Evolutionary conservation across 1,284 basidiomycete genomes (phyloP).

Genomic region (Cutaneotrichosporon cutaneum): DNA sequence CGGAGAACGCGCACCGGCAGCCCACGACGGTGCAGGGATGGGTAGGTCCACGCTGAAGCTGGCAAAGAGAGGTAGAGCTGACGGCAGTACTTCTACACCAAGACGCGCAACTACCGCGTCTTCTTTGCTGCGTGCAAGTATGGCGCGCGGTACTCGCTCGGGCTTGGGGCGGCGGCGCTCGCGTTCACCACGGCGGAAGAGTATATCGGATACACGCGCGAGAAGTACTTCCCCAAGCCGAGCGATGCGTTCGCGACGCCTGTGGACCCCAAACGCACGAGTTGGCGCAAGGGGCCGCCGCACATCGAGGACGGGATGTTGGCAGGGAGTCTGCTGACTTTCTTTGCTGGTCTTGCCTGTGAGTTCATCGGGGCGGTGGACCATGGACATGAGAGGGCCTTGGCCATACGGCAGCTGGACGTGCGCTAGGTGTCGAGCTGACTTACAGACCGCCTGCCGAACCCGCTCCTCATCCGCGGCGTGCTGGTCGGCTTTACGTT

Average conservation of each 20-base stretch:
- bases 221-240: slow-evolving; percentile 23
- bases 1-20: slow-evolving; percentile 52
- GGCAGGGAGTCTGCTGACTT: slow-evolving; percentile 41
- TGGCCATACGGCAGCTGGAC: too few species aligned
- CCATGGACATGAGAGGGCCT: too few species aligned
- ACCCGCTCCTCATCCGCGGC: slow-evolving; percentile 38
- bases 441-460: slow-evolving; percentile 43
- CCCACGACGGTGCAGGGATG: slow-evolving; percentile 52
- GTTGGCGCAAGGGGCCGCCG: slow-evolving; percentile 39
- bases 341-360: slow-evolving; percentile 39
- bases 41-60: too few species aligned
- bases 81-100: slow-evolving; percentile 53
- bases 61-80: neutral
- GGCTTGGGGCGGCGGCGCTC: slow-evolving; percentile 38
- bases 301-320: slow-evolving; percentile 45
- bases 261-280: slow-evolving; percentile 23
- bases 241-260: slow-evolving; percentile 13
- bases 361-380: slow-evolving; percentile 23
- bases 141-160: slow-evolving; percentile 41
- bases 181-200: slow-evolving; percentile 46
- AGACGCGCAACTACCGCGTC: slow-evolving; percentile 52
- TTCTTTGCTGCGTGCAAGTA: slow-evolving; percentile 37
- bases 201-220: slow-evolving; percentile 37
- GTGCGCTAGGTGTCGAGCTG: too few species aligned
- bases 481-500: slow-evolving; percentile 40